Evolutionary conservation across 768 basidiomycete genomes (phyloP), one percentile per base, ranked within the genome.

Genomic region (Paxillus rubicundulus): DNA sequence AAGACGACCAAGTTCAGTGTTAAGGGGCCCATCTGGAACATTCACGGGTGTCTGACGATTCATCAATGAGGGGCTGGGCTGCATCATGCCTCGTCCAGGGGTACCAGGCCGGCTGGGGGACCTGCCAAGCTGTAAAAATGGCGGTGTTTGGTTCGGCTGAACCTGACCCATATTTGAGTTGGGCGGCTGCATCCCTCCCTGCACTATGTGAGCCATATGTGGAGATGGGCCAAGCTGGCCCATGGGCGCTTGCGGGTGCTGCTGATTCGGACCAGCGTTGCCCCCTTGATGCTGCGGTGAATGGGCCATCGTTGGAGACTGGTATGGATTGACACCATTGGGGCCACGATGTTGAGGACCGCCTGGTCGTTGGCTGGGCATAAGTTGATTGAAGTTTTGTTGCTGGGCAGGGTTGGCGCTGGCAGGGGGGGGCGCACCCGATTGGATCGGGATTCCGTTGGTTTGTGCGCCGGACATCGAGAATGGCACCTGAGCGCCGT

Each of bases 231-330:
- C 79, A 1, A 82, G 72, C 50, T 77, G 79, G 45, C 72, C 74
- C 75, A 82, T 79, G 5, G 75, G 72, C 21, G 70, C 66, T 45
- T 63, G 71, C 37, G 62, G 71, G 42, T 73, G 67, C 57, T 66
- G 61, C 7, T 58, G 65, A 45, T 58, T 70, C 24, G 69, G 69
- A 20, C 61, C 64, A 4, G 64, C 13, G 24, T 70, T 74, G 8
- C 61, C 63, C 27, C 69, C 68, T 8, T 63, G 64, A 42, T 77
- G 77, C 55, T 83, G 83, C 0, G 82, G 79, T 4, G 84, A 84
- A 46, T 80, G 77, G 2, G 82, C 74, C 68, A 87, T 83, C 2
- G 79, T 84, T 4, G 86, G 86, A 18, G 84, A 86, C 38, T 78
- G 82, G 65, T 82, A 87, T 9, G 80, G 78, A 50, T 69, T 59